These are phyloP conservation scores for Solanum peruvianum DNA, from an alignment of 257 asterid species.

Conservation along the genomic window DNA sequence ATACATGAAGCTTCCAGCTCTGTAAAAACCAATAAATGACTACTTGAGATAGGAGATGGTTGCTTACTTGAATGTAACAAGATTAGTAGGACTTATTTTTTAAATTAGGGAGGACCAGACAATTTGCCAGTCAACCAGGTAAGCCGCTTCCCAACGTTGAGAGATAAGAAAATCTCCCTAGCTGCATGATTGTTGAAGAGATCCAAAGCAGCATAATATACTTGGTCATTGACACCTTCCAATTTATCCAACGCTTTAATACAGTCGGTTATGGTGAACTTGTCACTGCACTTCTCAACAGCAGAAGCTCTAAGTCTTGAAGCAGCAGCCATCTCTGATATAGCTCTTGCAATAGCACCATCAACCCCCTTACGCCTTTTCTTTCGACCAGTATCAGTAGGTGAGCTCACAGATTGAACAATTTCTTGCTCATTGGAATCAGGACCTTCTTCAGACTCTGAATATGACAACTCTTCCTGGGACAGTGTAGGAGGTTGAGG, in stretches of 20 bases:
- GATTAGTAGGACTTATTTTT: not conserved
- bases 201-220: conserved; percentile 44
- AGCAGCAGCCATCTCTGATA: conserved; percentile 72
- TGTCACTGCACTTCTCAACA: conserved; percentile 28
- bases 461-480: conserved; percentile 35
- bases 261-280: conserved; percentile 46
- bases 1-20: not conserved
- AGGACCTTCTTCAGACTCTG: conserved; percentile 44
- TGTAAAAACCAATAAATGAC: not conserved
- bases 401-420: conserved; percentile 2
- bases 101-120: conserved; percentile 7
- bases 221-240: conserved; percentile 34
- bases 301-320: conserved; percentile 54
- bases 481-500: conserved; percentile 12
- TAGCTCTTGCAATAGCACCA: conserved; percentile 58
- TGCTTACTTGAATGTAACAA: not conserved
- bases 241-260: conserved; percentile 54
- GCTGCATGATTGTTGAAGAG: conserved; percentile 47
- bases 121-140: conserved; percentile 55
- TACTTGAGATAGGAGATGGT: not conserved
- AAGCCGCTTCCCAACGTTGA: conserved; percentile 49
- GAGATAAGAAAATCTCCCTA: conserved; percentile 65
- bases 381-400: conserved; percentile 31
- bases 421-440: conserved; percentile 9
- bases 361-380: conserved; percentile 65